Percentiles rank a stretch among this genome's conserved stretches.
Evolutionary conservation across 1,284 basidiomycete species (phyloP).

Genomic region (Rhizoctonia solani): DNA sequence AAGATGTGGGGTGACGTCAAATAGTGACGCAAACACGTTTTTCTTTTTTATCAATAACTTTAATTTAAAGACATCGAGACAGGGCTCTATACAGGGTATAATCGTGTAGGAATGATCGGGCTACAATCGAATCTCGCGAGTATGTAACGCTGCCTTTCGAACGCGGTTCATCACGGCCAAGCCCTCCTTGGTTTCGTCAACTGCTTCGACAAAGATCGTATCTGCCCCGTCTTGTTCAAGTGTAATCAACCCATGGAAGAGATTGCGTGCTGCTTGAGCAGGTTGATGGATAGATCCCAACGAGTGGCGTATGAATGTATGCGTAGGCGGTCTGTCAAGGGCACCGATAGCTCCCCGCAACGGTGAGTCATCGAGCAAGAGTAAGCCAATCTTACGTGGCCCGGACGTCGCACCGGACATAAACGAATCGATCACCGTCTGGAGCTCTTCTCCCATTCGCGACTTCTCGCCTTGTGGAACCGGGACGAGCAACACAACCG

Average conservation of each 20-base stretch:
- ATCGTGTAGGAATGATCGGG: not conserved
- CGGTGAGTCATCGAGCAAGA: slow-evolving; percentile 67
- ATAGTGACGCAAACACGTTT: slow-evolving; percentile 18
- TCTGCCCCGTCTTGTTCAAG: slow-evolving; percentile 79
- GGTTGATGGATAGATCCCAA: slow-evolving; percentile 70
- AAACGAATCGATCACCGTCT: slow-evolving; percentile 43
- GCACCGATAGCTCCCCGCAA: slow-evolving; percentile 42
- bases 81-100: not conserved
- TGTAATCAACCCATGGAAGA: slow-evolving; percentile 88
- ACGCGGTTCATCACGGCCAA: slow-evolving; percentile 98
- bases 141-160: slow-evolving; percentile 85
- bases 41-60: not conserved
- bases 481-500: slow-evolving; percentile 75
- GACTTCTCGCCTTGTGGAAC: slow-evolving; percentile 51
- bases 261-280: slow-evolving; percentile 71
- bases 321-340: slow-evolving; percentile 44
- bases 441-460: slow-evolving; percentile 42
- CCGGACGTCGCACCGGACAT: slow-evolving; percentile 33
- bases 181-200: slow-evolving; percentile 81
- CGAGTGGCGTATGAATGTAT: slow-evolving; percentile 46
- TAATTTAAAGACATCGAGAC: too few relatives aligned
- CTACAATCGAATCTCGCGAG: slow-evolving; percentile 52
- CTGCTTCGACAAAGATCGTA: slow-evolving; percentile 85
- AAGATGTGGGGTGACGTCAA: slow-evolving; percentile 25
- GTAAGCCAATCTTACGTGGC: slow-evolving; percentile 68